Conservation (phyloP, 352 stramenopile species). For the Globisporangium sylvaticum region DNA sequence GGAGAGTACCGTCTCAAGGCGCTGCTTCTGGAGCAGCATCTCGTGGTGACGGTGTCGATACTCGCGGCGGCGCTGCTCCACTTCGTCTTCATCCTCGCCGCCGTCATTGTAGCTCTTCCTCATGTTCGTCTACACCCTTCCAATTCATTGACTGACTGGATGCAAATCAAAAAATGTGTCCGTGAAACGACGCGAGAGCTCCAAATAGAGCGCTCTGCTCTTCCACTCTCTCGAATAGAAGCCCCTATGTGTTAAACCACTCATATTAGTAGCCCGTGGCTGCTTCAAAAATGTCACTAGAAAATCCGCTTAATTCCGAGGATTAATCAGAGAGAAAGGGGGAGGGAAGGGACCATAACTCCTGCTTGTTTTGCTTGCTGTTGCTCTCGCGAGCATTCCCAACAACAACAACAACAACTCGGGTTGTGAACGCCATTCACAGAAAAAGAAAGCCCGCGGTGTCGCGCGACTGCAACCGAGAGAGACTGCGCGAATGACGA, state of each 20-base stretch:
- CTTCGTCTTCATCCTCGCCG: conserved; percentile 25
- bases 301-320: conserved; percentile 8
- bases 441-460: not conserved
- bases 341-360: conserved; percentile 6
- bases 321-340: conserved; percentile 14
- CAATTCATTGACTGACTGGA: not conserved
- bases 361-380: not conserved
- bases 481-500: not conserved
- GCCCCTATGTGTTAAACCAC: not conserved
- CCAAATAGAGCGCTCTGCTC: not conserved
- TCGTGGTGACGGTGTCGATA: conserved; percentile 45
- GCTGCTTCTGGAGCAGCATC: conserved; percentile 44
- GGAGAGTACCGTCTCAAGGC: conserved; percentile 45
- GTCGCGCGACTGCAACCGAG: not conserved
- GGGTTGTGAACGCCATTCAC: not conserved
- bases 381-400: not conserved
- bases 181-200: conserved; percentile 1
- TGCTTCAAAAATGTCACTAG: not conserved
- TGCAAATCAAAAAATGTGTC: not conserved
- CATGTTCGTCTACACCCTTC: not conserved
- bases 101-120: not conserved
- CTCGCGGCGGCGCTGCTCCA: conserved; percentile 34
- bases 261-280: not conserved
- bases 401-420: not conserved
- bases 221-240: conserved; percentile 7